phyloP scores from a whole-genome alignment of 768 basidiomycete species.

The Russula abietina region DNA sequence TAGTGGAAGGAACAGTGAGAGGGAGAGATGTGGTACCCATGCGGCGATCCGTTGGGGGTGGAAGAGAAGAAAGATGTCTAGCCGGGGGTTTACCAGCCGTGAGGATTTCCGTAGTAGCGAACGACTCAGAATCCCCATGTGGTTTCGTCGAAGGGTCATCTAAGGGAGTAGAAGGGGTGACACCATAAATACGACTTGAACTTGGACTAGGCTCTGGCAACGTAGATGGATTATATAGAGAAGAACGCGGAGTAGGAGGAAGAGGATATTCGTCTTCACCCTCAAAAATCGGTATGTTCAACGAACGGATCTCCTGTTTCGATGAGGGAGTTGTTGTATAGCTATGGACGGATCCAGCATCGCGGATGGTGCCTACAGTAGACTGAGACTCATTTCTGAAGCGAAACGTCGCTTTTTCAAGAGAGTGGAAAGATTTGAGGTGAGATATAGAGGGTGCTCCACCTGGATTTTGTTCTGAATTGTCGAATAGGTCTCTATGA shows the following conservation, averaged over 20 bases:
- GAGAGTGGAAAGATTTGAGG: no score
- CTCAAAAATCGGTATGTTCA: conserved; percentile 28
- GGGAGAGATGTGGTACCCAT: no score
- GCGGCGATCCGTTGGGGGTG: no score
- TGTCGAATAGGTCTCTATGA: neutral
- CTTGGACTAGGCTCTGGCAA: conserved; percentile 32
- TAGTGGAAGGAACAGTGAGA: no score
- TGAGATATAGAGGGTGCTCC: no score
- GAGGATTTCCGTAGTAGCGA: neutral
- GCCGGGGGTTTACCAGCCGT: neutral
- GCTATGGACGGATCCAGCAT: conserved; percentile 26
- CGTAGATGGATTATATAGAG: conserved; percentile 25
- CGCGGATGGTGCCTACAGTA: conserved; percentile 36
- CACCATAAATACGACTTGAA: conserved; percentile 30
- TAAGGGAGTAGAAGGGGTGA: conserved; percentile 42
- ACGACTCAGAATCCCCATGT: neutral
- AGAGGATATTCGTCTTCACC: conserved; percentile 29
- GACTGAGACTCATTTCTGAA: conserved; percentile 27
- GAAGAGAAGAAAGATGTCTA: no score
- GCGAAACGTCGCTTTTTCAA: no score
- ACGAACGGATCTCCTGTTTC: conserved; percentile 12
- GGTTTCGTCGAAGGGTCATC: neutral
- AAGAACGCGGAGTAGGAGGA: conserved; percentile 64
- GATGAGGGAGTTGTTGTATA: conserved; percentile 31
- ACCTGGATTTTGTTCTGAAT: neutral